Evolutionary conservation across 768 basidiomycete species (phyloP).

Genomic region (Myochromella boudieri): DNA sequence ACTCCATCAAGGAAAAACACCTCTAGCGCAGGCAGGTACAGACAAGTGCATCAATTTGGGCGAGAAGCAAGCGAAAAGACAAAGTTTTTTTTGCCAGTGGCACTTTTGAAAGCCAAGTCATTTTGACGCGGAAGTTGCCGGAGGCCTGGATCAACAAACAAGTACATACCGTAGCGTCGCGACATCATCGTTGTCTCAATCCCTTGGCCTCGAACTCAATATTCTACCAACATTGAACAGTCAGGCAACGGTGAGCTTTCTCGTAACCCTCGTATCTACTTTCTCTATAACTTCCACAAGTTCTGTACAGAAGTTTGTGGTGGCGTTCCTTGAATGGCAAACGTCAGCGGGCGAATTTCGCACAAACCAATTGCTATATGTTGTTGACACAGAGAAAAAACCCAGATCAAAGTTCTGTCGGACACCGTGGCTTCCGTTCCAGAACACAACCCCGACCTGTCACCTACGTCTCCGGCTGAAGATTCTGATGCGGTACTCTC

Average conservation of each 20-base stretch:
- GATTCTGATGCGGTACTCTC: conserved; percentile 61
- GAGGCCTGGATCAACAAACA: conserved; percentile 9
- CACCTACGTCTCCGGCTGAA: conserved; percentile 51
- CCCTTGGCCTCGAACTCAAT: background rate
- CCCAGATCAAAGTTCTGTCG: conserved; percentile 21
- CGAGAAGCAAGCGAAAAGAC: no score
- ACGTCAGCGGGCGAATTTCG: conserved; percentile 17
- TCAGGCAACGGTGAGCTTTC: background rate
- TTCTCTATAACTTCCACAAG: background rate
- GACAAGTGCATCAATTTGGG: no score
- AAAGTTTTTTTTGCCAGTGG: background rate
- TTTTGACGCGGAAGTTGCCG: conserved; percentile 1
- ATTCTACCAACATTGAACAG: background rate
- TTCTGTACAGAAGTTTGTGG: conserved; percentile 5
- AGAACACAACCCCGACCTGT: conserved; percentile 38
- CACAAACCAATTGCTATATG: conserved; percentile 6
- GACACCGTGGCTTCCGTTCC: conserved; percentile 25
- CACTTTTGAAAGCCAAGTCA: background rate
- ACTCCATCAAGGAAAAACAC: no score
- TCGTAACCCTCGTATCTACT: background rate
- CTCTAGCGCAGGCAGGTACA: no score
- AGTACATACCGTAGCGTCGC: conserved; percentile 9
- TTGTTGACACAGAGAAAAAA: conserved; percentile 9
- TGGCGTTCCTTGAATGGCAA: conserved; percentile 6
- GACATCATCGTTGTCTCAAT: conserved; percentile 9